phyloP scores from a whole-genome alignment of 768 basidiomycete genomes.

The Amanita jacksonii region DNA sequence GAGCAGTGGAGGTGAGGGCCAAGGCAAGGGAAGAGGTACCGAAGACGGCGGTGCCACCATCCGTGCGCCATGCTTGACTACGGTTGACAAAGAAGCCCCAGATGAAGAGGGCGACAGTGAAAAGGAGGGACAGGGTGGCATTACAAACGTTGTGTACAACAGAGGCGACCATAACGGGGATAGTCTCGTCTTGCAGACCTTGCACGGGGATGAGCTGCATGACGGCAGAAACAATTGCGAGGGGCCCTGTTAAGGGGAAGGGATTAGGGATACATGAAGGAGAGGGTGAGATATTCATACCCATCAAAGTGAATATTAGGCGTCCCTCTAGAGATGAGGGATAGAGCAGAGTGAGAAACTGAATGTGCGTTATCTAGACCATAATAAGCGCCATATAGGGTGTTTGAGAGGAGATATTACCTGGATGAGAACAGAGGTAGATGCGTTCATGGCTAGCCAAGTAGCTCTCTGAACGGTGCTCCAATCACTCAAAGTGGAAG shows the following conservation, averaged over 20 bases:
- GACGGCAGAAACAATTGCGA: slow-evolving; percentile 74
- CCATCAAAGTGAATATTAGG: slow-evolving; percentile 79
- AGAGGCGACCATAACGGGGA: slow-evolving; percentile 46
- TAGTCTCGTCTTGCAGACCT: slow-evolving; percentile 9
- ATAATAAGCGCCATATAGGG: neutral
- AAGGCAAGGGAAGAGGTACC: slow-evolving; percentile 76
- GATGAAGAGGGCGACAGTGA: slow-evolving; percentile 79
- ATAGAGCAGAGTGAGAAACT: slow-evolving; percentile 91
- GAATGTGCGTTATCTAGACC: slow-evolving; percentile 86
- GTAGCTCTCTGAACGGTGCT: slow-evolving; percentile 49
- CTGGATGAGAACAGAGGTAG: slow-evolving; percentile 78
- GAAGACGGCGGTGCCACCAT: slow-evolving; percentile 93
- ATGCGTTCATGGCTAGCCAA: slow-evolving; percentile 85
- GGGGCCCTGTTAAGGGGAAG: slow-evolving; percentile 50
- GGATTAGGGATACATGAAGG: slow-evolving; percentile 1
- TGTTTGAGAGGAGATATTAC: slow-evolving; percentile 25
- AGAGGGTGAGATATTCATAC: slow-evolving; percentile 27
- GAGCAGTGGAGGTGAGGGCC: slow-evolving; percentile 73
- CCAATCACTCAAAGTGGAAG: slow-evolving; percentile 39
- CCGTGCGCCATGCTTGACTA: slow-evolving; percentile 88
- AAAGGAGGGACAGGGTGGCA: slow-evolving; percentile 90
- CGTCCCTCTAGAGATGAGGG: slow-evolving; percentile 84
- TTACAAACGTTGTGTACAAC: slow-evolving; percentile 92
- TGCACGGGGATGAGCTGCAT: slow-evolving; percentile 79
- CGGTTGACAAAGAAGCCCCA: slow-evolving; percentile 93